Conservation (phyloP, 768 basidiomycete genomes). For the Rhodocollybia butyracea region DNA sequence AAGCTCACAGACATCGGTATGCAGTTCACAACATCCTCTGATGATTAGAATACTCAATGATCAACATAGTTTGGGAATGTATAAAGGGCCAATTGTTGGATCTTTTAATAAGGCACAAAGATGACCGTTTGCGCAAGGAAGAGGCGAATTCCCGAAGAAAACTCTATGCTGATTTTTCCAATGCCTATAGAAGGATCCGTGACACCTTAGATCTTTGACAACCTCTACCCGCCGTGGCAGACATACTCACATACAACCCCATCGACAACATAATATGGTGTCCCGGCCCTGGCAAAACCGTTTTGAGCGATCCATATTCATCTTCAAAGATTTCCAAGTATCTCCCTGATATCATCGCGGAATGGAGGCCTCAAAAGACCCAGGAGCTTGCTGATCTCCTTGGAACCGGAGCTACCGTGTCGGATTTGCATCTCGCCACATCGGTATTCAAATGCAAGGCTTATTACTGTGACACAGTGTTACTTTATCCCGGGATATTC, state of each 20-base stretch:
- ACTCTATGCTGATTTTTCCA: background rate
- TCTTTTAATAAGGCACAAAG: background rate
- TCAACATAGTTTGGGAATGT: background rate
- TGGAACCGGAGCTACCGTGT: background rate
- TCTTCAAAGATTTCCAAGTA: background rate
- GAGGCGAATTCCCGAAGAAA: no score
- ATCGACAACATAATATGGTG: background rate
- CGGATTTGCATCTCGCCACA: background rate
- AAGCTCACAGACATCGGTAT: background rate
- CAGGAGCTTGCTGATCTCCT: background rate
- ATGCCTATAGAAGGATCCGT: background rate
- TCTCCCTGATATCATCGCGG: background rate
- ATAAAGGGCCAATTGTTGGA: background rate
- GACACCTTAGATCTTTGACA: background rate
- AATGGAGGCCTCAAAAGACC: background rate
- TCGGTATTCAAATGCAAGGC: background rate
- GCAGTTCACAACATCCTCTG: background rate
- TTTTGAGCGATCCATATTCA: background rate
- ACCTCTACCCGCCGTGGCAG: background rate
- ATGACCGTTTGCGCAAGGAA: background rate
- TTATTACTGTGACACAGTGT: background rate
- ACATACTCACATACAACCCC: background rate
- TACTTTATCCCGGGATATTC: background rate
- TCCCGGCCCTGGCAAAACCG: background rate
- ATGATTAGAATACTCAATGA: no score